Evolutionary conservation across 768 basidiomycete genomes (phyloP), one percentile per base, ranked within the genome.

Genomic region (Suillus plorans): DNA sequence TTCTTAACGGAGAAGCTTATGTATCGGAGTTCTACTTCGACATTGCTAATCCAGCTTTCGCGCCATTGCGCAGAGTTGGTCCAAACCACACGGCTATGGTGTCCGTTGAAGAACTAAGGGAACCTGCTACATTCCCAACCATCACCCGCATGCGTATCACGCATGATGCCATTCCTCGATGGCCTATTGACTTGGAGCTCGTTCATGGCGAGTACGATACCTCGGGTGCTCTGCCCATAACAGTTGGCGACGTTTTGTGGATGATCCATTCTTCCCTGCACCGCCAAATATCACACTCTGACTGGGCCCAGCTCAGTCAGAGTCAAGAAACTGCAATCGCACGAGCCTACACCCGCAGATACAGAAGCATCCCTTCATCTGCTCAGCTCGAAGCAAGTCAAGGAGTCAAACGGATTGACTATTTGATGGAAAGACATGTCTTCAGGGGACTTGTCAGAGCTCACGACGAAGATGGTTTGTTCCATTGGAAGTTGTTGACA

Each of bases 71-170:
- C 10, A 68, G 79, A 60, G 61, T 81, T 25, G 78, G 79, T 1
- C 73, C 74, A 10, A 80, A 81, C 2, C 80, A 84, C 41, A 71
- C 77, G 4, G 66, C 66, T 16, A 56, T 78, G 0, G 70, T 90
- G 3, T 70, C 82, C 0, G 60, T 68, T 0, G 82, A 84, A 1
- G 83, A 87, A 37, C 77, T 89, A 12, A 64, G 63, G 2, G 78
- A 87, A 72, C 77, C 81, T 4, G 89, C 87, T 20, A 87, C 86
- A 10, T 78, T 84, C 68, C 89, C 89, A 0, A 73, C 82, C 0
- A 72, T 86, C 58, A 81, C 80, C 12, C 80, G 77, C 42, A 80
- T 90, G 68, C 80, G 82, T n/a, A 85, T 91, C 69, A 70, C 80
- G 1, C 86, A 84, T 69, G 86, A 90, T 60, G 67, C 70, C 18